Conservation (phyloP, 2,329 filamentous ascomycete genomes). For the Verticillium klebahnii region DNA sequence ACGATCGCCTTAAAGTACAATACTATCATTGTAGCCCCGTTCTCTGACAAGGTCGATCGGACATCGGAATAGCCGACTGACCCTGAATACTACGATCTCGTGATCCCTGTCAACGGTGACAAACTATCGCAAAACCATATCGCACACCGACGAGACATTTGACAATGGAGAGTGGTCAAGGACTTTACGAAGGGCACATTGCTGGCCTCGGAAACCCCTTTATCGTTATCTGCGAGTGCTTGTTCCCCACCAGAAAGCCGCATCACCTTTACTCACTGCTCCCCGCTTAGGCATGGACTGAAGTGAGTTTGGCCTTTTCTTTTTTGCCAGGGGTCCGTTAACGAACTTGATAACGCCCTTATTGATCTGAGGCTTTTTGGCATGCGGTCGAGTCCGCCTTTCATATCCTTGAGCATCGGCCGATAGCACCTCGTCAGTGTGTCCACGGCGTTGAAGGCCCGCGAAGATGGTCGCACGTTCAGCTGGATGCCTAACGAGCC, state of each 20-base stretch:
- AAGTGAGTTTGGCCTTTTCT: conserved; percentile 37
- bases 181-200: conserved; percentile 39
- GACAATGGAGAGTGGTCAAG: conserved; percentile 45
- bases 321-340: too few species aligned
- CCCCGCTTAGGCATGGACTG: conserved; percentile 45
- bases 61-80: conserved; percentile 41
- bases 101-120: conserved; percentile 50
- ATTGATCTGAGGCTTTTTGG: conserved; percentile 35
- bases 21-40: conserved; percentile 67
- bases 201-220: conserved; percentile 39
- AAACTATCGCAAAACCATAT: conserved; percentile 57
- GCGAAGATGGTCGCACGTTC: conserved; percentile 40
- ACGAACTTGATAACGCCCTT: conserved; percentile 16
- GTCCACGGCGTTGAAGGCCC: conserved; percentile 75
- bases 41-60: conserved; percentile 64
- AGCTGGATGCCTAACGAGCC: conserved; percentile 50
- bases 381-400: conserved; percentile 38
- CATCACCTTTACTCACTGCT: not conserved
- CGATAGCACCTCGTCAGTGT: conserved; percentile 60
- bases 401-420: conserved; percentile 48
- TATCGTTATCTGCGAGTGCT: conserved; percentile 45
- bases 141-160: conserved; percentile 52
- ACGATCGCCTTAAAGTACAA: conserved; percentile 60
- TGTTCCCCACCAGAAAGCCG: not conserved
- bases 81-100: conserved; percentile 51